Base-by-base conservation (phyloP, 164 flowering plant genomes). In the Protea cynaroides region DNA sequence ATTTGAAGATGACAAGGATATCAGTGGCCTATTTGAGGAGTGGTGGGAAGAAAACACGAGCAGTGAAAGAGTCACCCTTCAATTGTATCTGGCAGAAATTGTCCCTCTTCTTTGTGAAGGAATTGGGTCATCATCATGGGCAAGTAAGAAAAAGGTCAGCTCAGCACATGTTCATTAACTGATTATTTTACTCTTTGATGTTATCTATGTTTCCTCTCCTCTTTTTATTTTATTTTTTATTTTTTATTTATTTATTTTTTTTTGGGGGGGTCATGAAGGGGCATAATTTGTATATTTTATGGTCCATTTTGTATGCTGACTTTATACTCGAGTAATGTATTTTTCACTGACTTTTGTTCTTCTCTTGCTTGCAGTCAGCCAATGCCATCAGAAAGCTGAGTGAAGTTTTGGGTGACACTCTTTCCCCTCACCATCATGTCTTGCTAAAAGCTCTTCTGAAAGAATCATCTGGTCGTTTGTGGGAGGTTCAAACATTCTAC, bases 11-110 rank as follows among this genome's bases (percentile, higher is more conserved):
- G 96, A 94, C 75, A 94, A 94, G 76, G 69, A 75, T 77, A 83
- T 89, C 29, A 70, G 87, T 59, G 71, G 75, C 57, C 75, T 87
- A 36, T 94, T 84, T 75, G 97, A 91, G 71, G 99, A 91, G 74
- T 57, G 91, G 69, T 94, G 99, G 99, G 99, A 91, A 74, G 96
- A 94, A 73, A 85, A 62, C 38, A 72, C 94, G 40, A 86, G 93
- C 69, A 82, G 89, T 66, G 99, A 91, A 78, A 79, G 89, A 23
- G 69, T 84, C 56, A 89, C 99, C 29, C 88, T 89, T 72, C 95
- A 94, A 69, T 76, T 91, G 64, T 91, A 86, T 74, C 52, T 81
- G 74, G 79, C 58, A 29, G 99, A 94, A 72, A 85, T 91, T 67
- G 93, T 88, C 66, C 72, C 81, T 37, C 89, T 89, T 64, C 75